Conservation (phyloP, 768 basidiomycete genomes). For the Psilocybe tampanensis region DNA sequence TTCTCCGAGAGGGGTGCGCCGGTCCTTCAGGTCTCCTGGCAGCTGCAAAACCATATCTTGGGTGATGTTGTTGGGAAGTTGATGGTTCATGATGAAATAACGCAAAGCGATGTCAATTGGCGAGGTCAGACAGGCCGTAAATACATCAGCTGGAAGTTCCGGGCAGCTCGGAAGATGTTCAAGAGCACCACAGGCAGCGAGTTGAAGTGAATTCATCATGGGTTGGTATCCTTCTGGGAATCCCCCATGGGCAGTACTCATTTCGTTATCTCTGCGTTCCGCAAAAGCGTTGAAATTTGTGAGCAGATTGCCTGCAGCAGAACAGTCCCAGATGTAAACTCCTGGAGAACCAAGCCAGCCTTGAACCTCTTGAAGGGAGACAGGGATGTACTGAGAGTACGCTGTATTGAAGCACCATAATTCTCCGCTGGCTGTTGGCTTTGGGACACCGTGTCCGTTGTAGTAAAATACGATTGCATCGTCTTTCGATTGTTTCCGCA, state of each 20-base stretch:
- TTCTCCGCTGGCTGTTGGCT: constrained; percentile 93
- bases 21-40: constrained; percentile 95
- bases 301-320: constrained; percentile 93
- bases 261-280: constrained; percentile 71
- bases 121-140: constrained; percentile 96
- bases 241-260: constrained; percentile 57
- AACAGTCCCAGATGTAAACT: constrained; percentile 99
- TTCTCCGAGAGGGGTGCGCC: constrained; percentile 94
- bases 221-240: constrained; percentile 66
- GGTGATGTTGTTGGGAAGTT: constrained; percentile 77
- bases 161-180: constrained; percentile 94
- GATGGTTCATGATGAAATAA: constrained; percentile 90
- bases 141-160: constrained; percentile 95
- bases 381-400: constrained; percentile 98
- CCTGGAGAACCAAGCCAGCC: constrained; percentile 93
- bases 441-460: constrained; percentile 98
- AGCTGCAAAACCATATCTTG: constrained; percentile 93
- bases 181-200: constrained; percentile 90
- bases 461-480: constrained; percentile 97
- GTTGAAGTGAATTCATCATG: constrained; percentile 86
- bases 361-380: constrained; percentile 92
- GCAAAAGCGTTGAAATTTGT: constrained; percentile 86
- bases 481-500: constrained; percentile 88
- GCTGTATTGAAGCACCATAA: constrained; percentile 98
- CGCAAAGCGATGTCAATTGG: constrained; percentile 98